These are phyloP conservation scores for Hygrocybe punicea DNA, from an alignment of 768 basidiomycete species.

Conservation along the genomic window DNA sequence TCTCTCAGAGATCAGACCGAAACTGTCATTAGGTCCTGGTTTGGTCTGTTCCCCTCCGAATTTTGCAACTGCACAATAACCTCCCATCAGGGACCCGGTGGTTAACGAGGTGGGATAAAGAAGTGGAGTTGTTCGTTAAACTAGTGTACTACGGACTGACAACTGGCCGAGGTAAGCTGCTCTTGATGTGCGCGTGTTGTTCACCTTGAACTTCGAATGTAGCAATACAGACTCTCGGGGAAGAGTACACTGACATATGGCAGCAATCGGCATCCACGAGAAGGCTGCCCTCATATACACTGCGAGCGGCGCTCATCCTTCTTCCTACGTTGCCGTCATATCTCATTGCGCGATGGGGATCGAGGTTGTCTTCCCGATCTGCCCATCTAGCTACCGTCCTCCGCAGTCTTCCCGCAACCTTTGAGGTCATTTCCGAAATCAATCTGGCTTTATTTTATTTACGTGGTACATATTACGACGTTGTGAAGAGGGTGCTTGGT, in stretches of 20 bases:
- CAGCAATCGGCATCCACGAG: constrained; percentile 49
- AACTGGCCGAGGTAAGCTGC: constrained; percentile 60
- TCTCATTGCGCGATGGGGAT: constrained; percentile 48
- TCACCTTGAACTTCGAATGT: constrained; percentile 1
- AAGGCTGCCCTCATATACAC: constrained; percentile 43
- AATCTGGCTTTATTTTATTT: constrained; percentile 83
- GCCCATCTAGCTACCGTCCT: constrained; percentile 33
- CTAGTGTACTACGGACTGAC: constrained; percentile 72
- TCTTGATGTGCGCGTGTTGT: background rate
- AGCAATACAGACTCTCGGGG: constrained; percentile 85
- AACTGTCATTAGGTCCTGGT: constrained; percentile 67
- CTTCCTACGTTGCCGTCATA: constrained; percentile 66
- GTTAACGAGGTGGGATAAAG: constrained; percentile 77
- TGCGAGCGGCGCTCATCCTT: constrained; percentile 57
- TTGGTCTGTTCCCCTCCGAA: constrained; percentile 49
- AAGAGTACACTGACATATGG: constrained; percentile 88
- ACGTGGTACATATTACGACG: constrained; percentile 73
- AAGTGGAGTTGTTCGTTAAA: constrained; percentile 66
- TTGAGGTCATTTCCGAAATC: constrained; percentile 62
- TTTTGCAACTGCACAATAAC: background rate
- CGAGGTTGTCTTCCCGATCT: constrained; percentile 36
- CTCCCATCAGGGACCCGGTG: constrained; percentile 63
- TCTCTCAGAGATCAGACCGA: constrained; percentile 74
- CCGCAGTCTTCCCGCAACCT: constrained; percentile 42
- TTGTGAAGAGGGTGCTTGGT: constrained; percentile 62